Percentiles rank a stretch among this genome's conserved stretches.
Evolutionary conservation across 495 filamentous ascomycete species (phyloP).

Genomic region (Trichoderma parareesei): DNA sequence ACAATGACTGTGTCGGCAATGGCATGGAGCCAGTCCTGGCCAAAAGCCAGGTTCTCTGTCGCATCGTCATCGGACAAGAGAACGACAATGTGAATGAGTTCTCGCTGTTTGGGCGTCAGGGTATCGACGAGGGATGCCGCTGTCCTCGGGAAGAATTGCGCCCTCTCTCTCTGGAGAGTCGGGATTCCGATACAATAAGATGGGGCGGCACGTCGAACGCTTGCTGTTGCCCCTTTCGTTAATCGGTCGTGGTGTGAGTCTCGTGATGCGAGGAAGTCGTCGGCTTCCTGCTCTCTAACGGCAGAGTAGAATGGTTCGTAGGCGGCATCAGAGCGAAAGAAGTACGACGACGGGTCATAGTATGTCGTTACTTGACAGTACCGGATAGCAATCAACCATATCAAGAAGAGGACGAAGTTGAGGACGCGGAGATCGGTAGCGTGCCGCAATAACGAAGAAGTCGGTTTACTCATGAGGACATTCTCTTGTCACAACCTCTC

Average conservation of each 20-base stretch:
- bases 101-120: constrained; percentile 38
- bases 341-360: constrained; percentile 16
- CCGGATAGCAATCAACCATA: neutral
- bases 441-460: neutral
- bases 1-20: constrained; percentile 39
- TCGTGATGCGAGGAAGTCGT: neutral
- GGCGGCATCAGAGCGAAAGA: constrained; percentile 14
- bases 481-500: neutral
- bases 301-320: constrained; percentile 7
- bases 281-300: constrained; percentile 12
- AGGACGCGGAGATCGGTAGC: neutral
- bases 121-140: constrained; percentile 45
- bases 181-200: constrained; percentile 25
- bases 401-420: neutral
- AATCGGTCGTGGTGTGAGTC: neutral
- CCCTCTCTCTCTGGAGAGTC: constrained; percentile 20
- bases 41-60: constrained; percentile 38
- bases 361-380: constrained; percentile 7
- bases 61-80: constrained; percentile 46
- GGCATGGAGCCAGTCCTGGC: constrained; percentile 39
- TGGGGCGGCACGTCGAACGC: constrained; percentile 5
- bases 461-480: constrained; percentile 3
- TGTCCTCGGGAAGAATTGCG: constrained; percentile 38
- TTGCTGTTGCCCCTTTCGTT: neutral
- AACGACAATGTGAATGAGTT: constrained; percentile 38